Conservation (phyloP, 257 asterid species). For the Lycium ferocissimum region DNA sequence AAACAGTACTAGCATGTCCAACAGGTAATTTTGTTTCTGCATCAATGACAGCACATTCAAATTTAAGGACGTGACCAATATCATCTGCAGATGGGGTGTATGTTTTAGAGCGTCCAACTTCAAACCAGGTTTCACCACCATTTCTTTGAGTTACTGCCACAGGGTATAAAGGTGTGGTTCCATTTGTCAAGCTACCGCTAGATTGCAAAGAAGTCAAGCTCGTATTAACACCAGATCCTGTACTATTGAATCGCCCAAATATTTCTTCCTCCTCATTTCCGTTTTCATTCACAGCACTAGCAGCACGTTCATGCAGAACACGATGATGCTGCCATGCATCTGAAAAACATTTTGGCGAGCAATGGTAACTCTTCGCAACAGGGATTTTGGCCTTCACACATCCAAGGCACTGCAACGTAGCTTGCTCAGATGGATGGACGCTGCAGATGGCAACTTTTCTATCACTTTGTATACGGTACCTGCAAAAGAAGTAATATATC, state of each 20-base stretch:
- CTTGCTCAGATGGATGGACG: slow-evolving; percentile 95
- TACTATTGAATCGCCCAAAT: slow-evolving; percentile 74
- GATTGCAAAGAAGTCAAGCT: slow-evolving; percentile 60
- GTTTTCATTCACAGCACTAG: slow-evolving; percentile 70
- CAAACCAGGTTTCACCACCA: slow-evolving; percentile 96
- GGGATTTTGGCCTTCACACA: slow-evolving; percentile 93
- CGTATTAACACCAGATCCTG: slow-evolving; percentile 57
- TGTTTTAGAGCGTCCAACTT: slow-evolving; percentile 79
- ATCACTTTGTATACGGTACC: slow-evolving; percentile 98
- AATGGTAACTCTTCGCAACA: slow-evolving; percentile 84
- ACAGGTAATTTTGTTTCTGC: slow-evolving; percentile 63
- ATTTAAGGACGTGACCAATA: slow-evolving; percentile 82
- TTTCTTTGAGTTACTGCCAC: slow-evolving; percentile 69
- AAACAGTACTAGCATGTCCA: slow-evolving; percentile 68
- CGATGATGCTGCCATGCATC: slow-evolving; percentile 99
- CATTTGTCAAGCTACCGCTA: slow-evolving; percentile 64
- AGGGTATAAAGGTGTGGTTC: slow-evolving; percentile 68
- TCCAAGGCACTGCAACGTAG: slow-evolving; percentile 89
- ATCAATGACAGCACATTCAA: slow-evolving; percentile 83
- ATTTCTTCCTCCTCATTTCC: slow-evolving; percentile 90
- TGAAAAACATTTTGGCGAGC: slow-evolving; percentile 88
- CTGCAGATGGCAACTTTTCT: slow-evolving; percentile 82
- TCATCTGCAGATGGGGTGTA: slow-evolving; percentile 97
- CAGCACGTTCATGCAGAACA: slow-evolving; percentile 90
- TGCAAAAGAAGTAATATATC: slow-evolving; percentile 39